phyloP scores from a whole-genome alignment of 2,329 filamentous ascomycete species.

The Ambrosiella cleistominuta region DNA sequence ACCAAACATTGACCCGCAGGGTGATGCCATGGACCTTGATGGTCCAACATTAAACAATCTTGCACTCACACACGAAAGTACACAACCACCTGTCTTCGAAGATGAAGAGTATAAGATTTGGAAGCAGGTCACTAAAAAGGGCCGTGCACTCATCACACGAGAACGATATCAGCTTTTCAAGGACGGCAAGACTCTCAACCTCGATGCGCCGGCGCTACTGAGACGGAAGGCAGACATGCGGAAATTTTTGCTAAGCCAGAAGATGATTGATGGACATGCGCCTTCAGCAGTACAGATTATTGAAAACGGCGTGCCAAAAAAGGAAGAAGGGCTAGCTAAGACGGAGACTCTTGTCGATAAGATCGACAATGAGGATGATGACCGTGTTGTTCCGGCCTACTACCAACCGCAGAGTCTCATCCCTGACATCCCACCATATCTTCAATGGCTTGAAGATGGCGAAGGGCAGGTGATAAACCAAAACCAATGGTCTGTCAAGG shows the following conservation, averaged over 20 bases:
- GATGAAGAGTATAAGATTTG: slow-evolving; percentile 95
- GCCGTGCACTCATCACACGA: slow-evolving; percentile 69
- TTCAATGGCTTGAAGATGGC: slow-evolving; percentile 77
- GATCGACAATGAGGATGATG: slow-evolving; percentile 56
- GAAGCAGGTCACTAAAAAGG: slow-evolving; percentile 98
- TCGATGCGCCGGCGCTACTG: slow-evolving; percentile 73
- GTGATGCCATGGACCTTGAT: slow-evolving; percentile 77
- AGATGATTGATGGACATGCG: slow-evolving; percentile 20
- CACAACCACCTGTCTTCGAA: slow-evolving; percentile 59
- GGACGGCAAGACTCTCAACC: slow-evolving; percentile 59
- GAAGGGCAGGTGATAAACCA: slow-evolving; percentile 82
- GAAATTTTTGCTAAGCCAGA: slow-evolving; percentile 41
- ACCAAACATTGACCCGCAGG: slow-evolving; percentile 58
- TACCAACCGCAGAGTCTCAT: slow-evolving; percentile 77
- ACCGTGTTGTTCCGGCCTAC: slow-evolving; percentile 71
- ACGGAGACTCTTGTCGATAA: slow-evolving; percentile 65
- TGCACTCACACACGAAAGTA: slow-evolving; percentile 43
- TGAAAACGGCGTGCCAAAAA: background rate
- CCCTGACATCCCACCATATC: slow-evolving; percentile 60
- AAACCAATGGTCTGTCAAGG: slow-evolving; percentile 63
- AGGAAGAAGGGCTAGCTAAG: slow-evolving; percentile 3
- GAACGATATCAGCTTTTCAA: slow-evolving; percentile 77
- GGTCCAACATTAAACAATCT: slow-evolving; percentile 52
- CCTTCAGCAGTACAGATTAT: slow-evolving; percentile 18
- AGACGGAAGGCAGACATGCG: slow-evolving; percentile 79